A percentile compares a stretch with the other conserved stretches of the same genome.
Evolutionary conservation across 139 green algal genomes (phyloP).

Genomic region (Chlorella sp.): DNA sequence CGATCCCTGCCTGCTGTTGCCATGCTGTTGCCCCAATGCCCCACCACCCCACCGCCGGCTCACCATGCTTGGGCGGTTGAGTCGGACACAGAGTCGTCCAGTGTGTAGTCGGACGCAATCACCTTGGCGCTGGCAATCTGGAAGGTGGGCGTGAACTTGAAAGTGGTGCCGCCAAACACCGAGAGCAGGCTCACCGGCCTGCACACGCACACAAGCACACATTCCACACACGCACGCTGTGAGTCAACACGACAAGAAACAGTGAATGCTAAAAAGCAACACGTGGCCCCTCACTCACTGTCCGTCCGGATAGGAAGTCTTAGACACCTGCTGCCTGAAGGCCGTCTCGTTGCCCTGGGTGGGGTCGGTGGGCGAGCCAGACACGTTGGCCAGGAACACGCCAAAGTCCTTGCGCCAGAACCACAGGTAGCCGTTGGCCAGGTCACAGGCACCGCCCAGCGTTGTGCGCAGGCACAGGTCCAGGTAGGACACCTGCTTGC

Average conservation of each 20-base stretch:
- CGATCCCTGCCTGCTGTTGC: too few species aligned
- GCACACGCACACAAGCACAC: neutral
- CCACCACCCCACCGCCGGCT: too few species aligned
- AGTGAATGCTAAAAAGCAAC: too few species aligned
- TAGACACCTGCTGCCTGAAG: neutral
- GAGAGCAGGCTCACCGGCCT: neutral
- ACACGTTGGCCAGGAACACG: neutral
- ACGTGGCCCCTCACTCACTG: neutral
- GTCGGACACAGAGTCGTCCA: neutral
- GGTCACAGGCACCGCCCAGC: neutral
- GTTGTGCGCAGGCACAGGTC: neutral
- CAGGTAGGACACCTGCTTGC: neutral
- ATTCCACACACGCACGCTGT: neutral
- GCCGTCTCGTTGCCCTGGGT: conserved; percentile 1
- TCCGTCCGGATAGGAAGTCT: conserved; percentile 6
- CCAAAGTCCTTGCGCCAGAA: conserved; percentile 1
- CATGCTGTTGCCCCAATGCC: too few species aligned
- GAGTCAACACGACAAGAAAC: neutral
- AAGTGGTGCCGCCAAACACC: conserved; percentile 7
- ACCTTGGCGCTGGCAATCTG: neutral
- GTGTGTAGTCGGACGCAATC: neutral
- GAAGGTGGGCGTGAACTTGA: conserved; percentile 5
- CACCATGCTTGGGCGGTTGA: neutral
- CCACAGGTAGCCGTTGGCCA: conserved; percentile 9
- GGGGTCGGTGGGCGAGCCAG: neutral